Percentiles rank a stretch among this genome's conserved stretches.
Conservation (phyloP, 2,329 filamentous ascomycete genomes). For the Colletotrichum coccodes region DNA sequence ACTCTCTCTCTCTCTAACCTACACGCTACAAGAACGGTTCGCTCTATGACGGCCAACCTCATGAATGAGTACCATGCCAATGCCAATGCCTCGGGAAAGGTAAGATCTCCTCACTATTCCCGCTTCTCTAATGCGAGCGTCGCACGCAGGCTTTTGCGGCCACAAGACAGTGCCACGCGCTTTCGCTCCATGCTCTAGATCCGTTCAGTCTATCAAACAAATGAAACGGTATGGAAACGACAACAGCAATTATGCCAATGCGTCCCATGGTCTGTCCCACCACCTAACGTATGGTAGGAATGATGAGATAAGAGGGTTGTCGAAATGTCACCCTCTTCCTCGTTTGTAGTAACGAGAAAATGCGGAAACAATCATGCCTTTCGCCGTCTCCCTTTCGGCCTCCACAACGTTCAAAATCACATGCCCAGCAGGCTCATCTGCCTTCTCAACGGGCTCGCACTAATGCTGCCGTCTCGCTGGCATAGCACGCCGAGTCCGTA, state of each 20-base stretch:
- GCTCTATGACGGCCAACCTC: not conserved
- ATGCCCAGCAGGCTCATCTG: slow-evolving; percentile 80
- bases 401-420: slow-evolving; percentile 41
- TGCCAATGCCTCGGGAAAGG: not conserved
- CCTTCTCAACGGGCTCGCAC: slow-evolving; percentile 74
- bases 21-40: not conserved
- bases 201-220: slow-evolving; percentile 11
- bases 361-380: not conserved
- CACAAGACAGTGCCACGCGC: not conserved
- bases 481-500: slow-evolving; percentile 79
- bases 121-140: not conserved
- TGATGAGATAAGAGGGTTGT: not conserved
- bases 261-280: not conserved
- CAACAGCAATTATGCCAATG: not conserved
- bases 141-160: not conserved
- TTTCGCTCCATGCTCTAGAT: not conserved
- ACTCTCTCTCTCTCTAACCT: not conserved
- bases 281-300: not conserved
- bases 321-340: not conserved
- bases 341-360: not conserved
- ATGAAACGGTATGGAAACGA: not conserved
- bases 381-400: not conserved
- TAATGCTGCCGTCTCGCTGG: slow-evolving; percentile 78
- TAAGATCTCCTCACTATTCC: not conserved
- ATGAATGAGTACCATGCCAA: not conserved